phyloP scores from a whole-genome alignment of 352 stramenopile species.

The Phytophthora pisi region DNA sequence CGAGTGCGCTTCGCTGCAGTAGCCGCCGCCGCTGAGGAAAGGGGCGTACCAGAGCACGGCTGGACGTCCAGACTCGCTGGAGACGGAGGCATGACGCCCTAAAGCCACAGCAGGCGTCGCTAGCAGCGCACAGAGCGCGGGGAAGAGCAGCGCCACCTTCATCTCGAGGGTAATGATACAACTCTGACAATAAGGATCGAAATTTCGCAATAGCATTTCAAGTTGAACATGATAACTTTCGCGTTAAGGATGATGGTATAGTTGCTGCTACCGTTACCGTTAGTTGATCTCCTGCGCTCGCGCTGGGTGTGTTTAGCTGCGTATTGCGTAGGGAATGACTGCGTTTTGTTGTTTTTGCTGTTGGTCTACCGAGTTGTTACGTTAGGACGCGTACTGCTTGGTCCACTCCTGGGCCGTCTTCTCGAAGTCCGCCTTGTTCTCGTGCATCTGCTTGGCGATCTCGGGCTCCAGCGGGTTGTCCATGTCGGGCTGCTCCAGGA shows the following conservation, averaged over 20 bases:
- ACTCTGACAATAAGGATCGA: conserved; percentile 18
- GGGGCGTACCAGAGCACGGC: conserved; percentile 89
- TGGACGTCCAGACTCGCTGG: conserved; percentile 20
- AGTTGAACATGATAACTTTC: conserved; percentile 6
- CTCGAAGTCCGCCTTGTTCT: conserved; percentile 94
- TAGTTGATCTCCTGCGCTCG: neutral
- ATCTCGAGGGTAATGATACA: conserved; percentile 17
- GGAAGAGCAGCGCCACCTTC: conserved; percentile 12
- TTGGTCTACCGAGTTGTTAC: neutral
- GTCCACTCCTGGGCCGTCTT: conserved; percentile 94
- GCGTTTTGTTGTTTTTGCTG: neutral
- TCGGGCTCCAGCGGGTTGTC: conserved; percentile 97
- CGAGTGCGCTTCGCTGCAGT: conserved; percentile 92
- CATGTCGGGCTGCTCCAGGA: conserved; percentile 94
- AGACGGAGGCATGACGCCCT: neutral
- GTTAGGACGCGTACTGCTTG: conserved; percentile 89
- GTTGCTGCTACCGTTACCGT: neutral
- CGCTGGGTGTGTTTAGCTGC: neutral
- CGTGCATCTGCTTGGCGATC: conserved; percentile 94
- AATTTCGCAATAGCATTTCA: conserved; percentile 5
- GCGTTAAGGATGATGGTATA: neutral
- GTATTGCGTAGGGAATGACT: neutral
- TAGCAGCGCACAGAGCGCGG: conserved; percentile 17
- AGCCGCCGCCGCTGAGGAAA: conserved; percentile 92
- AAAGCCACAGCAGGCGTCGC: conserved; percentile 8